These are phyloP conservation scores for Cryphonectria parasitica DNA, from an alignment of 2,329 filamentous ascomycete genomes.

Conservation along the genomic window DNA sequence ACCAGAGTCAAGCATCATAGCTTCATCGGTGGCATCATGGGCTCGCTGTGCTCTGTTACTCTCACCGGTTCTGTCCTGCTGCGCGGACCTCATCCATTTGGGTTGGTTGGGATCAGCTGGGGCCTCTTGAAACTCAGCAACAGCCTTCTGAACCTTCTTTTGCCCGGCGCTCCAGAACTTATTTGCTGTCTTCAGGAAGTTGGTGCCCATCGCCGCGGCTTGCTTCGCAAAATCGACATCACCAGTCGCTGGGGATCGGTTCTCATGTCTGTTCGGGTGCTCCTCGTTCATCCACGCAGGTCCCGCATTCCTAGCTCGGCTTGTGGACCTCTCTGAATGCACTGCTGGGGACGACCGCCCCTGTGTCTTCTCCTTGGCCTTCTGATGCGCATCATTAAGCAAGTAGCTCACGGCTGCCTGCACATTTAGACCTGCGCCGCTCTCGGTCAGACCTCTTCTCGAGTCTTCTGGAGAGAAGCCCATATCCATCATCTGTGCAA, in stretches of 20 bases:
- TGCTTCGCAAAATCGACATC: slow-evolving; percentile 80
- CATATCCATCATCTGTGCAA: slow-evolving; percentile 92
- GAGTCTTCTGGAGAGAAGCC: slow-evolving; percentile 88
- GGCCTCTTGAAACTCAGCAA: slow-evolving; percentile 78
- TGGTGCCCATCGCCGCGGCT: slow-evolving; percentile 81
- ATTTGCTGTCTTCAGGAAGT: slow-evolving; percentile 89
- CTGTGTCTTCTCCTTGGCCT: slow-evolving; percentile 72
- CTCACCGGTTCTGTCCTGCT: slow-evolving; percentile 46
- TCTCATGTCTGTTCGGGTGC: slow-evolving; percentile 54
- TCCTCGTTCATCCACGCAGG: slow-evolving; percentile 69
- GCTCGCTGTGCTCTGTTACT: slow-evolving; percentile 38
- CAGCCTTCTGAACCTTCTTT: slow-evolving; percentile 90
- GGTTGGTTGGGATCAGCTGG: slow-evolving; percentile 80
- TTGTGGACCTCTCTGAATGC: slow-evolving; percentile 44
- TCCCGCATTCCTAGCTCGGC: slow-evolving; percentile 43
- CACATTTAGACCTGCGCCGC: slow-evolving; percentile 77
- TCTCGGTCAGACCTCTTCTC: slow-evolving; percentile 77
- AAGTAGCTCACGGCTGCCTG: slow-evolving; percentile 89
- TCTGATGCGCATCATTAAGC: slow-evolving; percentile 85
- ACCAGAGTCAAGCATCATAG: slow-evolving; percentile 76
- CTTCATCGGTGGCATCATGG: slow-evolving; percentile 67
- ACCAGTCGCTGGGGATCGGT: slow-evolving; percentile 56
- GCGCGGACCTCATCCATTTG: slow-evolving; percentile 89
- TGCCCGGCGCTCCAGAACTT: slow-evolving; percentile 93
- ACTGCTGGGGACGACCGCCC: slow-evolving; percentile 35